Evolutionary conservation across 2,329 filamentous ascomycete species (phyloP).

Genomic region (Penicillium palitans): DNA sequence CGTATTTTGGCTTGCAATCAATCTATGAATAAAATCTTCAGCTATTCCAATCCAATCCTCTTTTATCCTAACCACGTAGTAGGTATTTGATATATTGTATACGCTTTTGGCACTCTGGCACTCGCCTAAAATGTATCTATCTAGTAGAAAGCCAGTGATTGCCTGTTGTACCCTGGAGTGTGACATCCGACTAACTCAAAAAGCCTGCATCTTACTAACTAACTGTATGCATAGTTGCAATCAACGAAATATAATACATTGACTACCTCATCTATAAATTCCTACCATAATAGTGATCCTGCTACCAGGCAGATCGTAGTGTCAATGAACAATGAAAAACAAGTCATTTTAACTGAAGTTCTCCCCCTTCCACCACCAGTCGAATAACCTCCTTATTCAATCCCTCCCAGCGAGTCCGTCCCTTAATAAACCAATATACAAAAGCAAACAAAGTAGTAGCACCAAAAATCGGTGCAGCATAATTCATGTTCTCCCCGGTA

Average conservation of each 20-base stretch:
- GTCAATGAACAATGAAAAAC: not conserved
- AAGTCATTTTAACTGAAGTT: constrained; percentile 11
- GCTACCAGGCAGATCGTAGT: not conserved
- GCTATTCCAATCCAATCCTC: not conserved
- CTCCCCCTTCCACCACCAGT: constrained; percentile 11
- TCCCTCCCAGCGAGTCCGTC: constrained; percentile 8
- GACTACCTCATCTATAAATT: not conserved
- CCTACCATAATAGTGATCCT: not conserved
- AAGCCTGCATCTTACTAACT: not conserved
- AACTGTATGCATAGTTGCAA: not conserved
- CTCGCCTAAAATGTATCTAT: not conserved
- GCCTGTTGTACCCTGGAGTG: not conserved
- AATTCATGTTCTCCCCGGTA: constrained; percentile 42
- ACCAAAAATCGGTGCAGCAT: constrained; percentile 37
- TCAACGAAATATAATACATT: not conserved
- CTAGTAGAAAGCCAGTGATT: not conserved
- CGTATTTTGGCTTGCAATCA: not conserved
- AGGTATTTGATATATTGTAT: not conserved
- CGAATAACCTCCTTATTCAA: constrained; percentile 15
- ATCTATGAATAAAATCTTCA: too few relatives aligned
- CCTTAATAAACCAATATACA: constrained; percentile 16
- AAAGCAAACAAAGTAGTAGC: constrained; percentile 10
- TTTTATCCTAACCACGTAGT: not conserved
- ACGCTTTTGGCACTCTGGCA: not conserved
- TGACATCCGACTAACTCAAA: not conserved